These are phyloP conservation scores for Sparassis latifolia DNA, from an alignment of 1,284 basidiomycete species.

Conservation along the genomic window DNA sequence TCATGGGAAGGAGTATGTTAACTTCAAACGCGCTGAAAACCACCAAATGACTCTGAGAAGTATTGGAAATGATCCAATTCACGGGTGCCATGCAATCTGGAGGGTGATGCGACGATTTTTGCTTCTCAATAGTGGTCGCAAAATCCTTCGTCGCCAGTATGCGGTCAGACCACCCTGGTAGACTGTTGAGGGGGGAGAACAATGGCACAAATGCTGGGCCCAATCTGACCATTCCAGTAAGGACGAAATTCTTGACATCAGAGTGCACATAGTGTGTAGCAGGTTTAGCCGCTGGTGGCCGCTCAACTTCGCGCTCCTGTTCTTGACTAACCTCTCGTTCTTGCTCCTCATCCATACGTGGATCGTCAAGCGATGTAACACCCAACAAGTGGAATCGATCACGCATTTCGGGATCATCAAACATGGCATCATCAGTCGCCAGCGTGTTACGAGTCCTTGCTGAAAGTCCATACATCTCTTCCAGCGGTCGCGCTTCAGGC, in stretches of 20 bases:
- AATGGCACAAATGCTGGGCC: neutral
- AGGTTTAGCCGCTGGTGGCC: constrained; percentile 22
- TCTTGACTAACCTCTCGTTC: constrained; percentile 43
- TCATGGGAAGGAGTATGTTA: constrained; percentile 32
- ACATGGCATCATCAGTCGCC: neutral
- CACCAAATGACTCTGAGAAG: constrained; percentile 21
- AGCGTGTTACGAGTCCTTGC: neutral
- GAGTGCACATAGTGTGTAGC: constrained; percentile 9
- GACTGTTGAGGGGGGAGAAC: neutral
- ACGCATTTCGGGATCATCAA: neutral
- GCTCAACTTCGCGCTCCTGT: constrained; percentile 32
- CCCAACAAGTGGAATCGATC: neutral
- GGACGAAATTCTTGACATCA: neutral
- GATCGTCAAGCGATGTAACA: neutral
- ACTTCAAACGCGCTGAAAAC: constrained; percentile 41
- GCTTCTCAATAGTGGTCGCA: constrained; percentile 12
- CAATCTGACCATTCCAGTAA: neutral
- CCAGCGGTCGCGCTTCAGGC: neutral
- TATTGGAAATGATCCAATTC: constrained; percentile 35
- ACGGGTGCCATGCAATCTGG: constrained; percentile 36
- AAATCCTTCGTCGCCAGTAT: constrained; percentile 29
- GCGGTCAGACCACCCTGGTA: constrained; percentile 9
- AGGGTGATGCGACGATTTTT: neutral
- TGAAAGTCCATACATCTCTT: neutral
- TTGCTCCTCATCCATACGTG: constrained; percentile 39